A percentile compares a stretch with the other conserved stretches of the same genome.
Evolutionary conservation across 73 alveolate species (phyloP).

Genomic region (Breviolum minutum): DNA sequence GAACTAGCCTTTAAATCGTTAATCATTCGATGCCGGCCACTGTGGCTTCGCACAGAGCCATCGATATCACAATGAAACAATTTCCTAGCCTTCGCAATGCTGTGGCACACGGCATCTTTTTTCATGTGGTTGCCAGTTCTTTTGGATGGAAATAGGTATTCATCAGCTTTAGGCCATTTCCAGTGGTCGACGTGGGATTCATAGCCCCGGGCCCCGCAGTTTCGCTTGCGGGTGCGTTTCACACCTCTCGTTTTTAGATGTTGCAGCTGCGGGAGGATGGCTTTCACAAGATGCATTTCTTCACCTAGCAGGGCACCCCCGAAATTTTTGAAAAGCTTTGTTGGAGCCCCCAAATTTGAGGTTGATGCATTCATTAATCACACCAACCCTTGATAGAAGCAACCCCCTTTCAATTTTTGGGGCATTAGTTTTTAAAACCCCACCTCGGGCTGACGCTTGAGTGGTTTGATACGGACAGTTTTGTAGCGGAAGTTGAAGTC

Average conservation of each 20-base stretch:
- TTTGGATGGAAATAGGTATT: not conserved
- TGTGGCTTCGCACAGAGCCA: not conserved
- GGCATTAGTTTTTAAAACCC: too few species aligned
- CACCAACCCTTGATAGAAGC: too few species aligned
- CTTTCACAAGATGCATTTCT: not conserved
- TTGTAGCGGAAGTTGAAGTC: not conserved
- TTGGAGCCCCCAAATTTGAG: too few species aligned
- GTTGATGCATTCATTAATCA: too few species aligned
- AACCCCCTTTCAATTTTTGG: not conserved
- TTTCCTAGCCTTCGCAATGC: not conserved
- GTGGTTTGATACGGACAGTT: not conserved
- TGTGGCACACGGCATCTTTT: slow-evolving; percentile 1
- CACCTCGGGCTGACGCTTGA: slow-evolving; percentile 27
- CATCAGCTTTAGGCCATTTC: not conserved
- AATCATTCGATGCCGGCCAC: not conserved
- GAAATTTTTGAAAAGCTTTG: too few species aligned
- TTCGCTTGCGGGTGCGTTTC: not conserved
- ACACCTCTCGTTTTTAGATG: not conserved
- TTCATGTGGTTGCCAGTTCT: not conserved
- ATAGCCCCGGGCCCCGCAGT: not conserved
- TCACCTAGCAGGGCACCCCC: not conserved
- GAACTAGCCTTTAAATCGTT: not conserved
- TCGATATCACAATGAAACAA: not conserved
- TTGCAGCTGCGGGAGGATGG: not conserved
- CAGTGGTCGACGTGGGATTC: not conserved